Base-by-base conservation (phyloP, 1,284 basidiomycete species). In the Butyriboletus appendiculatus region DNA sequence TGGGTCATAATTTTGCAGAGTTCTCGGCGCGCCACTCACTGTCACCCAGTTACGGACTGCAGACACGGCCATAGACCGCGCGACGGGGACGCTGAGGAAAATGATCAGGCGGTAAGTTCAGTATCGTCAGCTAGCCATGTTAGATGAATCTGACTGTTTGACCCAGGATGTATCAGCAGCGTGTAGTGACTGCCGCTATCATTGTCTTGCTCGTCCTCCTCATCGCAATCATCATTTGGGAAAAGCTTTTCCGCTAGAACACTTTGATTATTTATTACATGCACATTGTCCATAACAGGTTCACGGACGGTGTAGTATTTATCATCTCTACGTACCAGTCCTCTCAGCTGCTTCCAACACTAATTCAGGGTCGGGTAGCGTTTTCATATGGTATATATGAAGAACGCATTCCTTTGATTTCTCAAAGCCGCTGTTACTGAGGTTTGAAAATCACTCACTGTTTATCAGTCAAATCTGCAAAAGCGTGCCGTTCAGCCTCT, bases 101-200 rank as follows among this genome's bases (percentile, higher is more conserved):
- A 91, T 91, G 88, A 85, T 90, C 53, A 74, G 85, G 73, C 80
- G 88, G 88, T 89, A 68, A 51, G 80, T 69, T 43, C 33, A 45
- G 52, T 50, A 14, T 40, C 16, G 15, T 52, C 32, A 22, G 5
- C 45, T 46, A 10, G 42, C 54, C 38, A 48, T 16, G 56, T 40
- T 51, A 48, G 37, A 15, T 35, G 22, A 52, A 50, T 42, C 56
- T 62, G 52, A 67, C 57, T 51, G 55, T 59, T 74, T 73, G 56
- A 44, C 56, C 33, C 51, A 92, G 90, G 73, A 90, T 91, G 90
- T 90, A 90, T 68, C 86, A 90, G 67, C 89, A 92, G 61, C 85
- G 88, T 44, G 76, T 85, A 35, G 79, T 90, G 39, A 91, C 87
- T 10, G 82, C 69, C 16, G 82, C 80, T 42, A 92, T 92, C 59